Conservation (phyloP, 192 early-diverging fungal species). For the Rhizophagus sp. region DNA sequence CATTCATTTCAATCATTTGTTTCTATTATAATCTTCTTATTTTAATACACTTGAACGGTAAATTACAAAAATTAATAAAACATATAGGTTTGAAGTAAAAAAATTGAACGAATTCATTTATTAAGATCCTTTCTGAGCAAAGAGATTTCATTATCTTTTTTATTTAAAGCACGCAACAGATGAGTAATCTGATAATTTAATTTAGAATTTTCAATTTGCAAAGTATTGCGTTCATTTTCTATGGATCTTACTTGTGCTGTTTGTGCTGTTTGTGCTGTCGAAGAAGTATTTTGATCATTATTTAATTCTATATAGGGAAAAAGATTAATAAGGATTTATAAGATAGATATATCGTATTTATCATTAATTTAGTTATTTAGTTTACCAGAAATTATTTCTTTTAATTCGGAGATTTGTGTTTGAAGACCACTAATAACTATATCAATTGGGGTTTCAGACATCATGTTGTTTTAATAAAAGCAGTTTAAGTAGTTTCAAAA, state of each 20-base stretch:
- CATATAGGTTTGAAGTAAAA: neutral
- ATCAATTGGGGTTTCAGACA: neutral
- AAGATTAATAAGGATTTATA: neutral
- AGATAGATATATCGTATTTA: neutral
- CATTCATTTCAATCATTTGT: too few species aligned
- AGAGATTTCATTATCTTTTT: slow-evolving; percentile 11
- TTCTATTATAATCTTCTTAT: too few species aligned
- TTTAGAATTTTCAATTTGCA: neutral
- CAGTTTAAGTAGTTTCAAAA: too few species aligned
- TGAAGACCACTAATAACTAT: neutral
- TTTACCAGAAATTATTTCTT: slow-evolving; percentile 21
- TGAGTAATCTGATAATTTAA: slow-evolving; percentile 5
- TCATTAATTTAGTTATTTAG: neutral
- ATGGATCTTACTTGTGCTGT: neutral
- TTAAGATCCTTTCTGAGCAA: neutral
- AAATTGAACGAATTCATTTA: neutral
- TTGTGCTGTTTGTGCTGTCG: neutral
- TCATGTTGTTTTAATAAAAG: too few species aligned
- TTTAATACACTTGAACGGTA: too few species aligned
- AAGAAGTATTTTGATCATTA: neutral
- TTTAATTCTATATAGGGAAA: neutral
- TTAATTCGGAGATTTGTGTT: neutral
- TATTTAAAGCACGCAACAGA: neutral
- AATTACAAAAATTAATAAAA: too few species aligned
- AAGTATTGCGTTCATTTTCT: neutral